Percentiles rank a stretch among this genome's conserved stretches.
phyloP scores from a whole-genome alignment of 2,329 filamentous ascomycete species.

The Colletotrichum paranaense region DNA sequence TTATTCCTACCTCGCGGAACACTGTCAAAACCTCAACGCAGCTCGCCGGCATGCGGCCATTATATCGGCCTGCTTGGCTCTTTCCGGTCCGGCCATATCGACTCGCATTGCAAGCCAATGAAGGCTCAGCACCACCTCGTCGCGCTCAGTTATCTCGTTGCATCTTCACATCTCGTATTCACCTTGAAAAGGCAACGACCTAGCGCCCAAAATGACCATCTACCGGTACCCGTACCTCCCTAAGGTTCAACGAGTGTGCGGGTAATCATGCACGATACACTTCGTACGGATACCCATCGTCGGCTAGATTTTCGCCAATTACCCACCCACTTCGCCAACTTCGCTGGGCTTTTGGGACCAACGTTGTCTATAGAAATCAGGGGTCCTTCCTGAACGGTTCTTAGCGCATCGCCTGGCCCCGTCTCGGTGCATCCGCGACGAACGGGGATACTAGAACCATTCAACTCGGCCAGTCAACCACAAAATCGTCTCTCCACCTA shows the following conservation, averaged over 20 bases:
- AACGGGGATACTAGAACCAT: constrained; percentile 4
- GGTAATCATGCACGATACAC: not conserved
- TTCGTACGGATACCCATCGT: not conserved
- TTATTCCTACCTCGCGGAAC: constrained; percentile 22
- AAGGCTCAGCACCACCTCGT: not conserved
- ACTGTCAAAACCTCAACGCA: not conserved
- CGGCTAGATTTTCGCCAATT: not conserved
- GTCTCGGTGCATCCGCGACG: constrained; percentile 35
- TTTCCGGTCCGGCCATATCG: not conserved
- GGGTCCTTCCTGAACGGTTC: constrained; percentile 31
- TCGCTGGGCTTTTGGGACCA: constrained; percentile 11
- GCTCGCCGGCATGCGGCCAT: not conserved
- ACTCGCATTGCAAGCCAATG: constrained; percentile 15
- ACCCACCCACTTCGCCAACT: constrained; percentile 20
- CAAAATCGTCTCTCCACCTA: constrained; percentile 5
- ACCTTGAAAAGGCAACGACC: not conserved
- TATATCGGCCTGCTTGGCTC: constrained; percentile 14
- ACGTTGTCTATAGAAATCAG: constrained; percentile 28
- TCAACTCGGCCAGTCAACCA: constrained; percentile 16
- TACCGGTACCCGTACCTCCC: not conserved
- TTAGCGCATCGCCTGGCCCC: constrained; percentile 33
- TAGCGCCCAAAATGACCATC: not conserved
- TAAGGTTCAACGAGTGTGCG: not conserved
- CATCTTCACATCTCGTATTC: constrained; percentile 22
- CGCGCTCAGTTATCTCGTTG: not conserved